Evolutionary conservation across 257 asterid genomes (phyloP), one percentile per base, ranked within the genome.

Genomic region (Fraxinus excelsior): DNA sequence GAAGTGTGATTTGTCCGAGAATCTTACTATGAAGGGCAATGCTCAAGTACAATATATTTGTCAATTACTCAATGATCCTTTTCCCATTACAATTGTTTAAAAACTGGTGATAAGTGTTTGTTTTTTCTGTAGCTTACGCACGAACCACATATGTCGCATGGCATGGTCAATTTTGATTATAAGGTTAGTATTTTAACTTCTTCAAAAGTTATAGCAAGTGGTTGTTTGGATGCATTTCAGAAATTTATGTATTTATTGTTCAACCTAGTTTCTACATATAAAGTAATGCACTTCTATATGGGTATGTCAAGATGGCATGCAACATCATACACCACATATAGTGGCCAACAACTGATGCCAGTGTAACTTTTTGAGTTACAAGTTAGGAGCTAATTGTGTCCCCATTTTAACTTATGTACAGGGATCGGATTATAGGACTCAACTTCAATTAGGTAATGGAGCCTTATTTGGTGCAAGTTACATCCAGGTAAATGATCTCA

Each of bases 71-170:
- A 44, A 44, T 25, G 7, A 23, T 72, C 72, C 67, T 34, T 72
- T 46, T 70, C 12, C 69, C 62, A 34, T 40, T 74, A 38, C 34
- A 53, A 26, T 66, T 77, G 56, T 64, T 21, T 23, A 3, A 26
- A 29, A 51, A 68, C 73, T 75, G 53, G 56, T 75, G 44, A 78
- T 67, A 37, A 34, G 12, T 44, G 5, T 51, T 75, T 18, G 10
- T 79, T 79, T n/a, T 76, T 46, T 85, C 65, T 77, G 86, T 86
- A 96, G 99, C 97, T 93, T 74, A 87, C 98, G 2, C 81, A 77
- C 78, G 99, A 96, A 85, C 97, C 95, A 3, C 97, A 96, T 86
- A 93, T 96, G 98, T 93, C 98, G 0, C 56, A 46, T 46, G 96
- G 93, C 75, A 88, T 93, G 97, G 84, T 87, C 83, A 94, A 87